phyloP scores from a whole-genome alignment of 1,284 basidiomycete genomes.

The Ustilago tritici region DNA sequence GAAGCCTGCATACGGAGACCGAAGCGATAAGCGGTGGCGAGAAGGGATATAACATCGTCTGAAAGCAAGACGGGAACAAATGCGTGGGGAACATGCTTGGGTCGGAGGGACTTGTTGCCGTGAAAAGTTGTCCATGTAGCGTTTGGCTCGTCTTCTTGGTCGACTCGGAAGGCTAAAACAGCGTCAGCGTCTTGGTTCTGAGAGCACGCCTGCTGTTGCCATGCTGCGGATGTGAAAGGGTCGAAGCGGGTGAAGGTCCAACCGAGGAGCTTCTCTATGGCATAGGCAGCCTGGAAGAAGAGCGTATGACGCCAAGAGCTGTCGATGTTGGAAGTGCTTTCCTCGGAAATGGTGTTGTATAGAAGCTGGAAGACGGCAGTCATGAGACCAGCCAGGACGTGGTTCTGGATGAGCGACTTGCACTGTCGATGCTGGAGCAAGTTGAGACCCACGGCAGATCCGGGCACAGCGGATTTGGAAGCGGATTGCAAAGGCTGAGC shows the following conservation, averaged over 20 bases:
- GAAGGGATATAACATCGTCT: slow-evolving; percentile 50
- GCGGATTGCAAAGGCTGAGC: slow-evolving; percentile 16
- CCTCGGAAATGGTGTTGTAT: slow-evolving; percentile 45
- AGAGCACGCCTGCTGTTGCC: slow-evolving; percentile 41
- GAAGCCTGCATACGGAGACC: slow-evolving; percentile 28
- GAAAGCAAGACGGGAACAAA: slow-evolving; percentile 45
- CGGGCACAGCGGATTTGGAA: slow-evolving; percentile 37
- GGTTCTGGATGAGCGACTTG: slow-evolving; percentile 54
- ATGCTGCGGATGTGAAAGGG: slow-evolving; percentile 43
- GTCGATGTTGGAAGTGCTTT: slow-evolving; percentile 12
- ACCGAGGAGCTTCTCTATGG: slow-evolving; percentile 53
- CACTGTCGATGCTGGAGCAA: slow-evolving; percentile 56
- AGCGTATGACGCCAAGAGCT: slow-evolving; percentile 28
- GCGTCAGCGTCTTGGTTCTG: slow-evolving; percentile 29
- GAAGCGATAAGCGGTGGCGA: slow-evolving; percentile 47
- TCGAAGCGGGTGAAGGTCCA: slow-evolving; percentile 57
- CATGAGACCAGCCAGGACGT: slow-evolving; percentile 53
- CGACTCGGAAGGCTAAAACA: slow-evolving; percentile 25
- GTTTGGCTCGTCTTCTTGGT: slow-evolving; percentile 34
- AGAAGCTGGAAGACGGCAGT: slow-evolving; percentile 47
- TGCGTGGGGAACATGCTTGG: slow-evolving; percentile 33
- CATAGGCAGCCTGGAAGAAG: slow-evolving; percentile 48
- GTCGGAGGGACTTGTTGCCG: slow-evolving; percentile 20
- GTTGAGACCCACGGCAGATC: slow-evolving; percentile 52
- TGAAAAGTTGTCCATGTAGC: slow-evolving; percentile 4